A percentile compares a stretch with the other conserved stretches of the same genome.
phyloP scores from a whole-genome alignment of 352 stramenopile species.

The Blastocystis sp. region DNA sequence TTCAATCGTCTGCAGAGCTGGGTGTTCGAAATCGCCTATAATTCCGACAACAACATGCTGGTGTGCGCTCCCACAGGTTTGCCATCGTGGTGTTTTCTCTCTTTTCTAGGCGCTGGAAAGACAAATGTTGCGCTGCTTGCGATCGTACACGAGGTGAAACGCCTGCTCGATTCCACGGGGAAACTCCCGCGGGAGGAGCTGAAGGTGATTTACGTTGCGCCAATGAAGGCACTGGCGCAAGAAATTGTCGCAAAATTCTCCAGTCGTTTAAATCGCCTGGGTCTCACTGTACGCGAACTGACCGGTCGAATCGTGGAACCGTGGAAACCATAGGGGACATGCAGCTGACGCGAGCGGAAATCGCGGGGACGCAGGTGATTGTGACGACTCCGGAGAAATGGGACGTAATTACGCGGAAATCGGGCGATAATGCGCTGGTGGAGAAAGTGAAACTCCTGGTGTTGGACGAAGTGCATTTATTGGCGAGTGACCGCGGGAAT shows the following conservation, averaged over 20 bases:
- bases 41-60: constrained; percentile 88
- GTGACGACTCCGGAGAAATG: constrained; percentile 97
- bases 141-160: constrained; percentile 79
- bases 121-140: constrained; percentile 97
- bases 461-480: constrained; percentile 97
- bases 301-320: constrained; percentile 45
- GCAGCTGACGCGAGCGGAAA: constrained; percentile 90
- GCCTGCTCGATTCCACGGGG: constrained; percentile 64
- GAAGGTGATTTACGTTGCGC: constrained; percentile 89
- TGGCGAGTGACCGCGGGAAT: constrained; percentile 89
- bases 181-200: constrained; percentile 66
- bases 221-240: constrained; percentile 92
- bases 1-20: constrained; percentile 94
- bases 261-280: constrained; percentile 72
- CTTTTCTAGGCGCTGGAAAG: constrained; percentile 81
- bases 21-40: constrained; percentile 87
- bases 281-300: constrained; percentile 61
- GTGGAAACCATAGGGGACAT: constrained; percentile 79
- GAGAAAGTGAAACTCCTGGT: constrained; percentile 77
- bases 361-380: constrained; percentile 84
- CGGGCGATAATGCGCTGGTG: constrained; percentile 73
- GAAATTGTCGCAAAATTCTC: constrained; percentile 97
- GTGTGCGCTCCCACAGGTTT: constrained; percentile 73
- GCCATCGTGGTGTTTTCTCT: not conserved
- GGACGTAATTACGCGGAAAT: constrained; percentile 96